Evolutionary conservation across 2,329 filamentous ascomycete genomes (phyloP), one percentile per base, ranked within the genome.

Genomic region (Hypoxylon sp.): DNA sequence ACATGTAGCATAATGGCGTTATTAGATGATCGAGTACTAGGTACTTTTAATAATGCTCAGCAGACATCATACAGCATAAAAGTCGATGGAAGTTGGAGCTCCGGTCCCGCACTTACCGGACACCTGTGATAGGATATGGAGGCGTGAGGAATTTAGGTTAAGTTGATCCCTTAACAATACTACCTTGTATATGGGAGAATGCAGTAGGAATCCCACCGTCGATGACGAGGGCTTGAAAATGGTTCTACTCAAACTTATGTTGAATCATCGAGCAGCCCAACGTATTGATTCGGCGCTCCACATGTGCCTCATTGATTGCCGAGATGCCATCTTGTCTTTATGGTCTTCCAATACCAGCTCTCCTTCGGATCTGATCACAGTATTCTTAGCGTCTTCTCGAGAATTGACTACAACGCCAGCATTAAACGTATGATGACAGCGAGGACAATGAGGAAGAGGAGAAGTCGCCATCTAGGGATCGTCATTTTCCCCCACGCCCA

Each of bases 401-500:
- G 65, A 17, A 69, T 51, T 29, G 63, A 62, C 33, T 68, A 65
- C 35, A 87, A 82, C 2, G 93, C 94, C 53, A 94, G 82, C n/a
- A 97, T 84, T 17, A 83, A 81, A 59, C 94, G 91, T 76, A 90
- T 89, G 66, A 91, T 76, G 68, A 90, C 83, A 65, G 90, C 90
- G 56, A 98, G 88, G 47, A 91, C 73, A 77, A 97, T 90, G 67
- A 97, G 59, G 83, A 81, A 72, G 86, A 87, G 81, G 90, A 90
- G 63, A 74, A 72, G 29, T 74, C 1, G 29, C 53, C 61, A 71
- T 64, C 5, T 51, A 58, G 3, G 60, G 37, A 39, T 55, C 58
- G n/a, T 52, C 48, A 63, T 65, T 65, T 17, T 51, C 44, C 31
- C 47, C 62, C 48, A 51, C 65, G 11, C 44, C 56, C 65, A 63